Percentiles rank a stretch among this genome's conserved stretches.
Conservation (phyloP, 2,329 filamentous ascomycete species). For the Sarocladium strictum region DNA sequence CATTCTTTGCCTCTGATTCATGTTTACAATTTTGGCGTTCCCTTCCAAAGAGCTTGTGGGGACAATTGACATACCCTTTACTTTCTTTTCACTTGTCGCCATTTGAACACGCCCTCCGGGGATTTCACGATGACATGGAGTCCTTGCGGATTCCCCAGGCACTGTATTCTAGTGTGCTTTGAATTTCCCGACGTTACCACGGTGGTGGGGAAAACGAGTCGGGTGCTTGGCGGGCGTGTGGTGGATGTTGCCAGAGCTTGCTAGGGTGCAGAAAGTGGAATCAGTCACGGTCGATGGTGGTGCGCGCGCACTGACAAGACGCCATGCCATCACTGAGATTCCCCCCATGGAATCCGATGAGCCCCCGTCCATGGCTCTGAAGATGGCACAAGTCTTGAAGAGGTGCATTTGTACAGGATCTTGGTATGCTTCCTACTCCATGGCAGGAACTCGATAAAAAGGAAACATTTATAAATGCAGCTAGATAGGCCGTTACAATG, state of each 20-base stretch:
- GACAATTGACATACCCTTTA: background rate
- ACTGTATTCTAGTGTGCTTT: background rate
- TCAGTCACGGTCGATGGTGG: background rate
- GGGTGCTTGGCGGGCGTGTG: background rate
- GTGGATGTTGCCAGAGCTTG: background rate
- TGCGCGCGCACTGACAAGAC: background rate
- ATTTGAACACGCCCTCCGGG: background rate
- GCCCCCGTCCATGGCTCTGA: background rate
- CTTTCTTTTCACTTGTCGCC: background rate
- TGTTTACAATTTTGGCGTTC: background rate
- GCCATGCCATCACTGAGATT: background rate
- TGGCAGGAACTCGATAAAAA: too few relatives aligned
- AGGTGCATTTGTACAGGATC: background rate
- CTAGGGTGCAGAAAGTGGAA: background rate
- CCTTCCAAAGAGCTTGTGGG: conserved; percentile 10
- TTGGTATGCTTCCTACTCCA: too few relatives aligned
- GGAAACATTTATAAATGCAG: background rate
- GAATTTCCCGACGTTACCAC: background rate
- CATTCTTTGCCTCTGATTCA: background rate
- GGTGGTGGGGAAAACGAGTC: background rate
- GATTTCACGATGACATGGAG: background rate
- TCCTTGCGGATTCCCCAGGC: background rate
- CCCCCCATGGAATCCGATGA: background rate
- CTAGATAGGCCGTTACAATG: too few relatives aligned
- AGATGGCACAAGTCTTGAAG: background rate